Base-by-base conservation (phyloP, 1,284 basidiomycete genomes). In the Exobasidium cylindrosporum region DNA sequence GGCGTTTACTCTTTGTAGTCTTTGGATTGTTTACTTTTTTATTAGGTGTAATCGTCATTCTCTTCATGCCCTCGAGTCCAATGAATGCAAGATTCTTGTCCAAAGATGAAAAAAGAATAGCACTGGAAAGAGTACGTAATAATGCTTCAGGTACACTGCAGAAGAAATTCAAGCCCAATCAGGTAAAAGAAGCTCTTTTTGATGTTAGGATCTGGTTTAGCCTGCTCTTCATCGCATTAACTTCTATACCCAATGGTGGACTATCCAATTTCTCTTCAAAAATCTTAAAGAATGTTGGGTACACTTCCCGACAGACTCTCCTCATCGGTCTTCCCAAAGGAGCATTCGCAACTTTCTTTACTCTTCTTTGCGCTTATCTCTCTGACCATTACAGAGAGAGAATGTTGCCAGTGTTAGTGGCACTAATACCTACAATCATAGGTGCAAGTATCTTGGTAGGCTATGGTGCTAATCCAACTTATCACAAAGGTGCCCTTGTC, bases 31-130 rank as follows among this genome's bases (percentile, higher is more conserved):
- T 88, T 3, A 86, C 87, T 1, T 85, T 88, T 43, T 30, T 86
- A 1, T 83, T 87, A 32, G 87, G 86, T 10, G 68, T 85, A 24
- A 80, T 81, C 43, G 86, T 88, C 1, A 73, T 88, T 5, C 78
- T 87, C 11, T 86, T 84, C 84, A 81, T 88, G 28, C 87, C 87
- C 0, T 87, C 87, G 70, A 87, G 87, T 0, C 87, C 87, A 1
- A 84, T 87, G 10, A 84, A 85, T 67, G 87, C 87, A 0, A 78
- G 71, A 4, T 83, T 86, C 68, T 80, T 89, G 14, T 85, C 83
- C 0, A 82, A 81, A 56, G 84, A 87, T 68, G 87, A 89, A 69
- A 82, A 86, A 14, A 83, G 87, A 54, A 85, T 87, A 29, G 86
- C 83, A 2, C 78, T 88, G 29, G 87, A 88, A 73, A 83, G 87